phyloP scores from a whole-genome alignment of 805 yeast species.

The Metschnikowia orientalis region DNA sequence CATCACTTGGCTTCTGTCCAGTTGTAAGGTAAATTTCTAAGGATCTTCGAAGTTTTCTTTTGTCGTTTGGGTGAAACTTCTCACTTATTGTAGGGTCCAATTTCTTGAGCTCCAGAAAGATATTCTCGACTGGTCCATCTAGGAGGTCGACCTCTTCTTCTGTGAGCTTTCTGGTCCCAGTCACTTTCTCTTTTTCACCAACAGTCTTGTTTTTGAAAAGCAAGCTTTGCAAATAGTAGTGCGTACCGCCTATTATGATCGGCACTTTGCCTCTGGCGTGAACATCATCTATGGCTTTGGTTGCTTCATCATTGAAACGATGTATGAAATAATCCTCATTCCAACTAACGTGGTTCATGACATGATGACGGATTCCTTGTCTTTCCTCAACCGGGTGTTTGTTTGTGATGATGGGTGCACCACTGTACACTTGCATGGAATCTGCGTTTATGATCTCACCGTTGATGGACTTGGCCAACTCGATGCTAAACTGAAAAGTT shows the following conservation, averaged over 20 bases:
- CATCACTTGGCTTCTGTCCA: conserved; percentile 62
- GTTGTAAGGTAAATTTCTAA: conserved; percentile 72
- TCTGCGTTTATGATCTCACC: conserved; percentile 96
- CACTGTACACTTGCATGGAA: conserved; percentile 90
- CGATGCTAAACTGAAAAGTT: conserved; percentile 54
- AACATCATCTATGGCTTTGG: conserved; percentile 56
- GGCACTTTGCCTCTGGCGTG: conserved; percentile 70
- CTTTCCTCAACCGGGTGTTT: conserved; percentile 85
- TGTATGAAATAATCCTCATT: conserved; percentile 76
- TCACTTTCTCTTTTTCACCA: conserved; percentile 24
- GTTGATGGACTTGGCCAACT: conserved; percentile 66
- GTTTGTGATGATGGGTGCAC: conserved; percentile 74
- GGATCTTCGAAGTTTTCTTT: conserved; percentile 71
- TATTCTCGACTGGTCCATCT: conserved; percentile 49
- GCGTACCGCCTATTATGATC: conserved; percentile 93
- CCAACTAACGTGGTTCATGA: conserved; percentile 83
- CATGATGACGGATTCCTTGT: conserved; percentile 73
- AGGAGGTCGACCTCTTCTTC: conserved; percentile 38
- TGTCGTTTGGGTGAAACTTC: conserved; percentile 91
- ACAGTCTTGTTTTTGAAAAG: conserved; percentile 68
- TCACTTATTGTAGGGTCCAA: conserved; percentile 69
- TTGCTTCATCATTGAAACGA: conserved; percentile 71
- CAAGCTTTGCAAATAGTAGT: conserved; percentile 80
- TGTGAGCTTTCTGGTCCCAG: conserved; percentile 31
- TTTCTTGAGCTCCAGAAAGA: conserved; percentile 44